phyloP scores from a whole-genome alignment of 106 monocot species.

The Alisma plantagoaquatica region DNA sequence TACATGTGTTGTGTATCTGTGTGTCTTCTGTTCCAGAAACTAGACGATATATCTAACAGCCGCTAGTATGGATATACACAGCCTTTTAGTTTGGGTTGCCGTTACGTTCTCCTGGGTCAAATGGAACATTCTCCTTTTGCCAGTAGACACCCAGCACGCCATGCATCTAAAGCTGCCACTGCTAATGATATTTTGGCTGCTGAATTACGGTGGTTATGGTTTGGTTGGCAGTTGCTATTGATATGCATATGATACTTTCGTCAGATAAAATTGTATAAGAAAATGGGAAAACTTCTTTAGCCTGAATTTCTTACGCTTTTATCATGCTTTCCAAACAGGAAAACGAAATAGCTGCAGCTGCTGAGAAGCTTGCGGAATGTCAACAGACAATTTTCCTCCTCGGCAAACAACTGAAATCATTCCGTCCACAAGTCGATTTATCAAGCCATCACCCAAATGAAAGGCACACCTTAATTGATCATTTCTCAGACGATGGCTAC shows the following conservation, averaged over 20 bases:
- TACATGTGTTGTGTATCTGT: too few relatives aligned
- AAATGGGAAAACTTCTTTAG: background rate
- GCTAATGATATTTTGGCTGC: too few relatives aligned
- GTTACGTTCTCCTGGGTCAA: too few relatives aligned
- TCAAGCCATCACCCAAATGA: conserved; percentile 17
- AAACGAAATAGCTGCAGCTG: conserved; percentile 81
- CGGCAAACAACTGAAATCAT: conserved; percentile 55
- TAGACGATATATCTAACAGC: too few relatives aligned
- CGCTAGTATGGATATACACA: too few relatives aligned
- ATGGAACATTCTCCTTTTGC: too few relatives aligned
- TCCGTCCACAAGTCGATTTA: conserved; percentile 42
- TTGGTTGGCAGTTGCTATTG: background rate
- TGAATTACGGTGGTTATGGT: too few relatives aligned
- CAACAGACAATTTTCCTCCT: conserved; percentile 91
- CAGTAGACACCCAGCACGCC: background rate
- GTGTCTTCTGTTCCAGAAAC: too few relatives aligned
- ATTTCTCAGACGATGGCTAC: conserved; percentile 15
- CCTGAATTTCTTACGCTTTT: background rate
- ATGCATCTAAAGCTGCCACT: too few relatives aligned
- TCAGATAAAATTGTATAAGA: too few relatives aligned
- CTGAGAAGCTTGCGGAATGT: conserved; percentile 90
- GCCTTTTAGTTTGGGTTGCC: too few relatives aligned
- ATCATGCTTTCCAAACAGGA: conserved; percentile 28
- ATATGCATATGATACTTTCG: too few relatives aligned
- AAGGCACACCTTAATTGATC: conserved; percentile 11